Conservation (phyloP, 345 rosid species). For the Clausena lansium region DNA sequence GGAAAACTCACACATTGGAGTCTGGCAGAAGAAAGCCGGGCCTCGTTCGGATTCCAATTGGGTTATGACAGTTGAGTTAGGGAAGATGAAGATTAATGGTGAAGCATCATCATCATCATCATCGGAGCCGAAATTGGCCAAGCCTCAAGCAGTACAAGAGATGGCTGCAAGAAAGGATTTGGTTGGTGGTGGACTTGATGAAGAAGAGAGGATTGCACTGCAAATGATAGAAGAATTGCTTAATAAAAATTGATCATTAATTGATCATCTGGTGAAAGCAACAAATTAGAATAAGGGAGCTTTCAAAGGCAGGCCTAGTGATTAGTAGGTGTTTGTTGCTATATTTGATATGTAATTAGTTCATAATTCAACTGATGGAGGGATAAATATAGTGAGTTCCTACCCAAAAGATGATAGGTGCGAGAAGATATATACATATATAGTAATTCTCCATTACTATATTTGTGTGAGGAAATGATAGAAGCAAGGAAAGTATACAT, state of each 20-base stretch:
- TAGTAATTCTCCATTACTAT: no score
- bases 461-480: no score
- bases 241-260: constrained; percentile 23
- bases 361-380: background rate
- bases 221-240: constrained; percentile 51
- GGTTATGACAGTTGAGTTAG: constrained; percentile 79
- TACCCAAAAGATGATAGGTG: no score
- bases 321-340: background rate
- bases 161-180: background rate
- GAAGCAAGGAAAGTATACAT: background rate
- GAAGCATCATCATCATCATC: background rate
- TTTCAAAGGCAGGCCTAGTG: background rate
- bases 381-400: background rate
- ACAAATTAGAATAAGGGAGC: background rate
- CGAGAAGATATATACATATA: no score
- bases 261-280: background rate
- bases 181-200: constrained; percentile 38
- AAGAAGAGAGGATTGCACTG: constrained; percentile 50
- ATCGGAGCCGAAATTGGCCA: constrained; percentile 11
- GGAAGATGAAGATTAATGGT: constrained; percentile 18
- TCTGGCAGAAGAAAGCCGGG: constrained; percentile 83
- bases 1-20: constrained; percentile 68
- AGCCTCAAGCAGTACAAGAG: background rate
- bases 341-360: background rate
- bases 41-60: constrained; percentile 54